Conservation (phyloP, 2,329 filamentous ascomycete genomes). For the Trichoderma aggressivum region DNA sequence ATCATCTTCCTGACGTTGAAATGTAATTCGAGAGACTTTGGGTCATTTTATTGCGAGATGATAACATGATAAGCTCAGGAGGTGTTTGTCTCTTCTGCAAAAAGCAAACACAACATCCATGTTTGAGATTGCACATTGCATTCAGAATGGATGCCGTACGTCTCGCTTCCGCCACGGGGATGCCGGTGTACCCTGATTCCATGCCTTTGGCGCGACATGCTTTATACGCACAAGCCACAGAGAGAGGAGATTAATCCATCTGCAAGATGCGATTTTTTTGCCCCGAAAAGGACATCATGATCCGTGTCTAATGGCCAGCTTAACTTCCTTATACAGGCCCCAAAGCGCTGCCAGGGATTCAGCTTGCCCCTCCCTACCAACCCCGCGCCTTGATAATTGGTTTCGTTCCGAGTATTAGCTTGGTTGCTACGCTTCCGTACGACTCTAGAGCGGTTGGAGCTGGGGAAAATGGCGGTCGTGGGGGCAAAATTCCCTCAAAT, state of each 20-base stretch:
- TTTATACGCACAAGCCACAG: not conserved
- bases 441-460: not conserved
- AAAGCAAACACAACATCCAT: not conserved
- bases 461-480: not conserved
- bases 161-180: not conserved
- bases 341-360: not conserved
- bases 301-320: not conserved
- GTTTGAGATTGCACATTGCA: not conserved
- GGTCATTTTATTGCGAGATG: not conserved
- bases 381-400: not conserved
- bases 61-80: not conserved
- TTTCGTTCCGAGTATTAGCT: not conserved
- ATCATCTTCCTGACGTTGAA: not conserved
- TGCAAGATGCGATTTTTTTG: slow-evolving; percentile 3
- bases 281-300: not conserved
- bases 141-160: not conserved
- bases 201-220: not conserved
- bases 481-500: not conserved
- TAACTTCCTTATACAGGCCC: not conserved
- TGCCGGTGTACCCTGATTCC: not conserved
- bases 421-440: not conserved
- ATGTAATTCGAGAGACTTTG: not conserved
- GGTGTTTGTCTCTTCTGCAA: not conserved
- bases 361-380: not conserved
- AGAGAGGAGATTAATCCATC: not conserved